Percentiles rank a stretch among this genome's conserved stretches.
These are phyloP conservation scores for Suillus bovinus DNA, from an alignment of 768 basidiomycete species.

Conservation along the genomic window DNA sequence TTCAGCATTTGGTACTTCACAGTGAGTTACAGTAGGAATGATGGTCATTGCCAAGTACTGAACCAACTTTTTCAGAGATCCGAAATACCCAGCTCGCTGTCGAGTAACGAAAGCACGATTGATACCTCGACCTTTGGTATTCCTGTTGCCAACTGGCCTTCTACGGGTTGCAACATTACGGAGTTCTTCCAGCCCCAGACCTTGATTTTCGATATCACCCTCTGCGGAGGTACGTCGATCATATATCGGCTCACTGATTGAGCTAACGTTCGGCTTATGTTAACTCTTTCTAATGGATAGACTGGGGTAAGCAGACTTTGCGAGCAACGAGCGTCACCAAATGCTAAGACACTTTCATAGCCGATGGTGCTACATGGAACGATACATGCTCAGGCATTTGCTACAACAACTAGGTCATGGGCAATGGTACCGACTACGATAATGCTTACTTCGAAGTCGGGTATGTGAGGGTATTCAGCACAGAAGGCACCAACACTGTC, in stretches of 20 bases:
- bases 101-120: conserved; percentile 49
- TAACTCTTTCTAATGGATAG: conserved; percentile 18
- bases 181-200: conserved; percentile 61
- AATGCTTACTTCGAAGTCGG: conserved; percentile 74
- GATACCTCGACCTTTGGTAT: conserved; percentile 59
- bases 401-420: conserved; percentile 71
- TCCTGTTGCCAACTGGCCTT: conserved; percentile 71
- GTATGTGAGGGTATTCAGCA: conserved; percentile 52
- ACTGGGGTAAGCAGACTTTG: conserved; percentile 28
- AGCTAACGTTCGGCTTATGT: conserved; percentile 31
- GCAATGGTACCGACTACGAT: conserved; percentile 59
- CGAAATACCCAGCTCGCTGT: conserved; percentile 48
- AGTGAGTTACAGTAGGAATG: conserved; percentile 19
- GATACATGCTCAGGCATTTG: conserved; percentile 66
- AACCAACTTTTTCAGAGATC: conserved; percentile 25
- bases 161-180: conserved; percentile 51
- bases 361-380: conserved; percentile 45
- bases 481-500: conserved; percentile 29
- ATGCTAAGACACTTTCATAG: not conserved
- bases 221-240: conserved; percentile 54
- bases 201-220: conserved; percentile 73
- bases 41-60: not conserved
- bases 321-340: too few relatives aligned
- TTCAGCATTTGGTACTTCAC: conserved; percentile 33
- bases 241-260: conserved; percentile 14